A percentile compares a stretch with the other conserved stretches of the same genome.
These are phyloP conservation scores for Gossypium davidsonii DNA, from an alignment of 441 rosid species.

Conservation along the genomic window DNA sequence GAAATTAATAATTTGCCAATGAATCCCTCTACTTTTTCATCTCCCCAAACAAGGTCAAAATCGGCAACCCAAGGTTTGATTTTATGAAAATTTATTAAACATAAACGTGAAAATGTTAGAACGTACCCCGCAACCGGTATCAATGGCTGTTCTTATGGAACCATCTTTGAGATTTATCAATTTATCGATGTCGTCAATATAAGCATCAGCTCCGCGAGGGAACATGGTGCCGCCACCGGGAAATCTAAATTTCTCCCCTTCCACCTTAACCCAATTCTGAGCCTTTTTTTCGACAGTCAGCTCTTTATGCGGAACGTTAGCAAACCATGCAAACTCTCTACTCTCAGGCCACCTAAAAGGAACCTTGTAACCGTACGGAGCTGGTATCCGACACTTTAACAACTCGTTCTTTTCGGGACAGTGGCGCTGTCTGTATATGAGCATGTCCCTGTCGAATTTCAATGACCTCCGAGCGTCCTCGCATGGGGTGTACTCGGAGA, in stretches of 20 bases:
- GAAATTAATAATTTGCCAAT: background rate
- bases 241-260: slow-evolving; percentile 46
- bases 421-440: slow-evolving; percentile 76
- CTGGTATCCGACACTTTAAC: slow-evolving; percentile 46
- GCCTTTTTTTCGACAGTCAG: slow-evolving; percentile 56
- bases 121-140: slow-evolving; percentile 77
- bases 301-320: slow-evolving; percentile 61
- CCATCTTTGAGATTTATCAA: slow-evolving; percentile 56
- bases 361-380: slow-evolving; percentile 48
- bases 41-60: background rate
- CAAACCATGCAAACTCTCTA: slow-evolving; percentile 54
- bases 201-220: slow-evolving; percentile 58
- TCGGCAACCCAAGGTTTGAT: background rate
- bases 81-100: background rate
- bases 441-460: slow-evolving; percentile 33
- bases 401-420: slow-evolving; percentile 49
- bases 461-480: slow-evolving; percentile 55
- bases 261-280: slow-evolving; percentile 60
- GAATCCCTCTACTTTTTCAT: background rate
- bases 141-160: slow-evolving; percentile 57
- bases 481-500: slow-evolving; percentile 68
- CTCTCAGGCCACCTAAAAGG: slow-evolving; percentile 76
- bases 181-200: slow-evolving; percentile 52
- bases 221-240: slow-evolving; percentile 82
- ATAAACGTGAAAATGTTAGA: background rate